A percentile compares a stretch with the other conserved stretches of the same genome.
phyloP scores from a whole-genome alignment of 2,329 filamentous ascomycete genomes.

The Bipolaris victoriae region DNA sequence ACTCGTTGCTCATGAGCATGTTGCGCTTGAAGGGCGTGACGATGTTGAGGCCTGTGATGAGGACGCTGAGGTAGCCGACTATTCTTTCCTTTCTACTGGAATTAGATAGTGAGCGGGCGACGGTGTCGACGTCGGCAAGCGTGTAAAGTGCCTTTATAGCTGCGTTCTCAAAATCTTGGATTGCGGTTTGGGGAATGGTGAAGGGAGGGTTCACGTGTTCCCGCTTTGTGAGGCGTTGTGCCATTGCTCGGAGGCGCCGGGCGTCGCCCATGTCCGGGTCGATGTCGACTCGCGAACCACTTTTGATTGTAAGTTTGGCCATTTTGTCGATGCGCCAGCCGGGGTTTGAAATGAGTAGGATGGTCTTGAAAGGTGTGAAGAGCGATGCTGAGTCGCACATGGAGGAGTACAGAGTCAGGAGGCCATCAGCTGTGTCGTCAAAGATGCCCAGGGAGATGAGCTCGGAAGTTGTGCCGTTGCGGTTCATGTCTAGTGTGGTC shows the following conservation, averaged over 20 bases:
- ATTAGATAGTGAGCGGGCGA: slow-evolving; percentile 35
- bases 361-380: slow-evolving; percentile 58
- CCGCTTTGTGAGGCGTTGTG: slow-evolving; percentile 55
- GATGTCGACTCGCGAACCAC: slow-evolving; percentile 60
- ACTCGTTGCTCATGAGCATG: slow-evolving; percentile 56
- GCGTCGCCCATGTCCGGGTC: slow-evolving; percentile 62
- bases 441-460: slow-evolving; percentile 61
- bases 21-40: slow-evolving; percentile 49
- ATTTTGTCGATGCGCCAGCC: slow-evolving; percentile 48
- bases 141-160: slow-evolving; percentile 49
- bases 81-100: slow-evolving; percentile 43
- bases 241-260: slow-evolving; percentile 60
- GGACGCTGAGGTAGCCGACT: slow-evolving; percentile 54
- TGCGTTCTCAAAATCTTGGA: slow-evolving; percentile 28
- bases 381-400: slow-evolving; percentile 52
- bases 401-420: slow-evolving; percentile 63
- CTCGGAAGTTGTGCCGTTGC: slow-evolving; percentile 53
- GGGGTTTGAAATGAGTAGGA: slow-evolving; percentile 59
- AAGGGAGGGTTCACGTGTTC: slow-evolving; percentile 60
- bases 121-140: slow-evolving; percentile 55
- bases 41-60: slow-evolving; percentile 53
- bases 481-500: slow-evolving; percentile 51
- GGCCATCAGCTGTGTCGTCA: slow-evolving; percentile 62
- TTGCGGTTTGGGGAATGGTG: slow-evolving; percentile 43
- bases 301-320: slow-evolving; percentile 45